Evolutionary conservation across 257 asterid species (phyloP).

Genomic region (Fraxinus anomala): DNA sequence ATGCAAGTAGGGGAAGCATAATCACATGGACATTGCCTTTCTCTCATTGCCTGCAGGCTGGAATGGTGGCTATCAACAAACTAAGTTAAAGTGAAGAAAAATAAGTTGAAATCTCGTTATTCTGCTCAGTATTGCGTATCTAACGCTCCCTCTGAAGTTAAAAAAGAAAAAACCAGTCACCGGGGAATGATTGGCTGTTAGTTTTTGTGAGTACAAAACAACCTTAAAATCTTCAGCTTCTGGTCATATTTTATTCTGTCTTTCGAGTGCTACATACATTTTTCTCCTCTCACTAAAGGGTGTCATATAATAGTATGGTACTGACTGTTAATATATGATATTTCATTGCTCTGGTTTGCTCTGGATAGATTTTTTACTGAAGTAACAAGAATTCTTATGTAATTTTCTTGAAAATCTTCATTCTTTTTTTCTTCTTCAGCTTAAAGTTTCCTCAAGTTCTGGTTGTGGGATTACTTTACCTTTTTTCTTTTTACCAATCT

Average conservation of each 20-base stretch:
- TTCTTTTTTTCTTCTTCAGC: constrained; percentile 8
- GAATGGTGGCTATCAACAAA: constrained; percentile 35
- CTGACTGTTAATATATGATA: background rate
- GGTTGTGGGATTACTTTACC: constrained; percentile 12
- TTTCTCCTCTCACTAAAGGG: background rate
- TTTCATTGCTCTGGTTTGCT: constrained; percentile 36
- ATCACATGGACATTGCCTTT: constrained; percentile 74
- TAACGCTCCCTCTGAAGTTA: background rate
- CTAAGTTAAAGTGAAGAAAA: background rate
- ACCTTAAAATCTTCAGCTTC: constrained; percentile 48
- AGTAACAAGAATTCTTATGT: constrained; percentile 30
- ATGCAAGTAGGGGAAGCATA: constrained; percentile 57
- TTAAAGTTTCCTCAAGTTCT: constrained; percentile 15
- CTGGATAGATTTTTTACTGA: constrained; percentile 37
- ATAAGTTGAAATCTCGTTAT: background rate
- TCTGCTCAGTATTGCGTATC: background rate
- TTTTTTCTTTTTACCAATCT: background rate
- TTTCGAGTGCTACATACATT: constrained; percentile 10
- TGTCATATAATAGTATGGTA: background rate
- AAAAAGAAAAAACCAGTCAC: constrained; percentile 22
- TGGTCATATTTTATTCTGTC: constrained; percentile 30
- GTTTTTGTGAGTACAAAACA: constrained; percentile 39
- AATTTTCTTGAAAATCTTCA: constrained; percentile 27
- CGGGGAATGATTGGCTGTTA: constrained; percentile 49
- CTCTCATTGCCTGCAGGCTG: constrained; percentile 74